Evolutionary conservation across 139 green algal genomes (phyloP).

Genomic region (Coelastrella sp.): DNA sequence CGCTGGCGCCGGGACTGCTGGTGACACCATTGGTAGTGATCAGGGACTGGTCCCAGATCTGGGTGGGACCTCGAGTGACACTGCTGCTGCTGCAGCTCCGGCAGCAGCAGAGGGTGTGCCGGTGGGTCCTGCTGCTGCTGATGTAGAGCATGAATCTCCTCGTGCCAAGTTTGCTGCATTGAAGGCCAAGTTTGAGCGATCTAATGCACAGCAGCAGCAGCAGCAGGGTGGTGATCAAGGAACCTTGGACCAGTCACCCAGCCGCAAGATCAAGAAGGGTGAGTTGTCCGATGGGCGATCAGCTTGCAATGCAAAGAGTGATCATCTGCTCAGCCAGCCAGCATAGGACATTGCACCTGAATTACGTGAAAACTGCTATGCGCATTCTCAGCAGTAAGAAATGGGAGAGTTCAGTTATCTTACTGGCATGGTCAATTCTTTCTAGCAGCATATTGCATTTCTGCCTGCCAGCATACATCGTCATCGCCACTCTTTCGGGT

Average conservation of each 20-base stretch:
- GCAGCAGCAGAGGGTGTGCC: constrained; percentile 2
- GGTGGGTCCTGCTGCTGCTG: not conserved
- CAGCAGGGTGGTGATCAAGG: not conserved
- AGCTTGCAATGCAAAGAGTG: too few relatives aligned
- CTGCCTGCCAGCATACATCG: too few relatives aligned
- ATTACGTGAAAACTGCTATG: too few relatives aligned
- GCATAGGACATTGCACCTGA: too few relatives aligned
- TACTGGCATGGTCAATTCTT: too few relatives aligned
- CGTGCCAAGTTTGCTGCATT: not conserved
- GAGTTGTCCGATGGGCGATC: not conserved
- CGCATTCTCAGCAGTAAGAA: too few relatives aligned
- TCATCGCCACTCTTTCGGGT: too few relatives aligned
- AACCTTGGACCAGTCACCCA: not conserved
- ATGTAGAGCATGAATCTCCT: not conserved
- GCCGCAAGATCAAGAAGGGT: not conserved
- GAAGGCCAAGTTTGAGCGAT: not conserved
- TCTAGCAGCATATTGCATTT: too few relatives aligned
- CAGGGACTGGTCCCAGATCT: not conserved
- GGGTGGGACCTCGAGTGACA: not conserved
- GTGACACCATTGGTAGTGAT: not conserved
- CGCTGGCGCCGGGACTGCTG: not conserved
- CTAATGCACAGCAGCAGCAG: not conserved
- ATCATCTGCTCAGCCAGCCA: too few relatives aligned
- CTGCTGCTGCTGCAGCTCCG: not conserved
- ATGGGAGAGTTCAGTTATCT: too few relatives aligned